Evolutionary conservation across 2,329 filamentous ascomycete species (phyloP).

Genomic region (Fusarium sp.): DNA sequence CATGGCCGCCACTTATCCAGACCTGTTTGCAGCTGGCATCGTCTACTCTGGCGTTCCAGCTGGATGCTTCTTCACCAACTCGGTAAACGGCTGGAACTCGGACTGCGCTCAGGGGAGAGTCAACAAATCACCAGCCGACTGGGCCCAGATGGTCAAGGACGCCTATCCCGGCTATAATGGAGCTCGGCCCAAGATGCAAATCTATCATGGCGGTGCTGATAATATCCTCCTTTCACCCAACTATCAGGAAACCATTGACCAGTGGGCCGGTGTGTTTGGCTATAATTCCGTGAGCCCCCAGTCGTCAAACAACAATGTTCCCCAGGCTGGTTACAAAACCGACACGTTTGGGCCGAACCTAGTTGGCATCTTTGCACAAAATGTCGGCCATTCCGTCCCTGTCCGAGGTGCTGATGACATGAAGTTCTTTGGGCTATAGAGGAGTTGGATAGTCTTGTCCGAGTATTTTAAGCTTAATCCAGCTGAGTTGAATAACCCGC

Average conservation of each 20-base stretch:
- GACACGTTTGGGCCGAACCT: background rate
- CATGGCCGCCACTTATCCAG: background rate
- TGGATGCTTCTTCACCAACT: background rate
- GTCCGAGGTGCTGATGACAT: background rate
- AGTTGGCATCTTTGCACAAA: background rate
- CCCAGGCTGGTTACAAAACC: background rate
- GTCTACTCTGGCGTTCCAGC: background rate
- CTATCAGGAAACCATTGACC: background rate
- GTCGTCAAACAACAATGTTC: background rate
- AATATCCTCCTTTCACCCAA: background rate
- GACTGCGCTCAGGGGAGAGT: background rate
- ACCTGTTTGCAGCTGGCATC: background rate
- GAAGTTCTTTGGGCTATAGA: background rate
- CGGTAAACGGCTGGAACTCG: background rate
- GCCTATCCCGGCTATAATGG: background rate
- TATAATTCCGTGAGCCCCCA: background rate
- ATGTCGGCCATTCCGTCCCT: background rate
- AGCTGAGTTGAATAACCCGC: constrained; percentile 22
- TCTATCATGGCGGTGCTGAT: background rate
- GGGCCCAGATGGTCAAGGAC: background rate
- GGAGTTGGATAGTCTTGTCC: background rate
- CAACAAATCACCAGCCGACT: background rate
- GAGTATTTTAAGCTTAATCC: background rate
- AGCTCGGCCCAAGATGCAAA: background rate
- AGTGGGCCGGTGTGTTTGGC: background rate